Evolutionary conservation across 371 early-diverging fungal genomes (phyloP), one percentile per base, ranked within the genome.

Genomic region (Mucor plumbeus): DNA sequence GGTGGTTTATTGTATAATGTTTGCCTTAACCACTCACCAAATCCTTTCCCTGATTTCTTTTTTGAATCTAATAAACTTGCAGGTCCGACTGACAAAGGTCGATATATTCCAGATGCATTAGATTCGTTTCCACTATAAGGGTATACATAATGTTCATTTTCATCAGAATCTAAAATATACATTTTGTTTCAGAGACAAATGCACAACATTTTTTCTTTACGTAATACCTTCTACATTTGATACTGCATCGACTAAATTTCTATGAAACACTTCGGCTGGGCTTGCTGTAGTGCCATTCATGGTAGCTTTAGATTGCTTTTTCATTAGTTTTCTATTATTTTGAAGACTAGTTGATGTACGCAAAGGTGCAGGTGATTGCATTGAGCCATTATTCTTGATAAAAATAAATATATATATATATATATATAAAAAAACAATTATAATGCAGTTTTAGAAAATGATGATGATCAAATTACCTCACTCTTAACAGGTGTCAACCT

Each of bases 131-230:
- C 71, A 55, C 76, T 73, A 38, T 78, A 82, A 9, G 82, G 78
- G 38, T 82, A 82, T 8, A 82, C 80, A 57, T 82, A 82, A 34
- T 75, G 78, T 61, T 82, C 82, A 53, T 82, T 79, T 72, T 82
- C 82, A 50, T 82, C 82, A 26, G 82, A 82, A 55, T 82, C 78
- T 73, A 63, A 21, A 59, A 8, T 0, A n/a, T 38, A 3, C 26
- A 26, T 26, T 26, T 26, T 31, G 17, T 35, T 56, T 31, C 3
- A 15, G 35, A 26, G 26, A 26, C 26, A 3, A 26, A 26, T 26
- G 26, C 3, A 26, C 26, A 26, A 3, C 3, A 26, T 26, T 26
- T 26, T 21, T 19, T 47, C 11, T 5, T 9, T 34, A 8, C 14
- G 17, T 11, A 34, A 35, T 38, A 63, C 63, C 82, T 59, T 82